Base-by-base conservation (phyloP, 257 asterid genomes). In the Fraxinus anomala region DNA sequence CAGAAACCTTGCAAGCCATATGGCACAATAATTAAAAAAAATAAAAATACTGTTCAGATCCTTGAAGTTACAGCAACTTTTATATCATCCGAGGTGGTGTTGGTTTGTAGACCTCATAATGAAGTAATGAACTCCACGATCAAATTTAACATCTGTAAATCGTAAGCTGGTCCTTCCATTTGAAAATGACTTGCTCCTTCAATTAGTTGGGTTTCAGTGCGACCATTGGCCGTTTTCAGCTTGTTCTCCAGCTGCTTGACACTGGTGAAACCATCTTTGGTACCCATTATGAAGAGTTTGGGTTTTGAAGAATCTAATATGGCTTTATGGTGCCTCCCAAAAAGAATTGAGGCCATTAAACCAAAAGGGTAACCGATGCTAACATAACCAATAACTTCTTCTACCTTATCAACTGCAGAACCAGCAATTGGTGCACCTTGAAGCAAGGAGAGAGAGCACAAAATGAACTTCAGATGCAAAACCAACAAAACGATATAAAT, bases 401-500 rank as follows among this genome's bases (percentile, higher is more conserved):
- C 89, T 44, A 89, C 75, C 77, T 79, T 82, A 85, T 90, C 98
- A 8, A 90, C 89, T 9, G 98, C 96, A 74, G 95, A 88, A 73
- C 98, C 96, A 5, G 98, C 94, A 72, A 90, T 87, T 2, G 95
- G 88, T 5, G 98, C 96, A 76, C 98, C 97, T 42, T 88, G 83
- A 19, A 39, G 71, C 33, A 49, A 19, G 56, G 49, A 54, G 34
- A 54, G 34, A 37, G 17, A 36, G 39, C 10, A 12, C 69, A 63
- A 24, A 63, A 63, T 8, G 19, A 8, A 63, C 5, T 26, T 63
- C 34, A 23, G 34, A 42, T 42, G 13, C 9, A 9, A 63, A 63
- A 9, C 34, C 69, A 26, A 21, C 3, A 3, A 16, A 3, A 21
- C 5, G 13, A 59, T 59, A 42, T 42, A 59, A 59, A 59, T 59